These are phyloP conservation scores for Paecilomyces formosus DNA, from an alignment of 2,329 filamentous ascomycete species.

Conservation along the genomic window DNA sequence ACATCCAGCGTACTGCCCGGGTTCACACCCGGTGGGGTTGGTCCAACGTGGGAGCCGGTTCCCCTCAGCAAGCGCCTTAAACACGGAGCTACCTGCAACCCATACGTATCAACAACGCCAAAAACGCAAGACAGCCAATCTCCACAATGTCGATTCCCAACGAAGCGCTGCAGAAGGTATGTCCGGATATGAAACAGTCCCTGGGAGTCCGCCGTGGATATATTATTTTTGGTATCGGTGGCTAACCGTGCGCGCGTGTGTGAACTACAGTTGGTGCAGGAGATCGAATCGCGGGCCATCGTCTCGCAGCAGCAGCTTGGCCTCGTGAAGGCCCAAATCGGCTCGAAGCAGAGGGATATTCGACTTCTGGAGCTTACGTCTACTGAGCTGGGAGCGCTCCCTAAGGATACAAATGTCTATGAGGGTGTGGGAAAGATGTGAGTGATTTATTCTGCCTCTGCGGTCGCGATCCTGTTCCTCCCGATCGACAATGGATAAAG, in stretches of 20 bases:
- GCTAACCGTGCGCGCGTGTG: background rate
- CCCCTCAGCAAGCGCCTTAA: background rate
- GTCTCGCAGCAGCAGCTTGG: conserved; percentile 88
- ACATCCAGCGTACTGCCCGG: too few relatives aligned
- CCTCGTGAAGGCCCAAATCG: conserved; percentile 76
- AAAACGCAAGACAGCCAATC: background rate
- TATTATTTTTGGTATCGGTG: background rate
- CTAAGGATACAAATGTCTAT: conserved; percentile 71
- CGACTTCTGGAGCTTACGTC: conserved; percentile 82
- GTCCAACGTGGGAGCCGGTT: background rate
- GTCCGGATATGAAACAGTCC: background rate
- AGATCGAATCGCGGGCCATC: conserved; percentile 85
- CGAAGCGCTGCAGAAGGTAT: conserved; percentile 14
- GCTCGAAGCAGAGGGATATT: conserved; percentile 77
- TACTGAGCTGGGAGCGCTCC: conserved; percentile 71
- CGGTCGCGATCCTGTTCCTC: background rate
- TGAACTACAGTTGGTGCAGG: conserved; percentile 65
- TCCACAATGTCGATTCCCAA: conserved; percentile 25
- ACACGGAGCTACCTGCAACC: background rate
- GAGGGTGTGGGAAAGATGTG: conserved; percentile 98
- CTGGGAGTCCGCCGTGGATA: background rate
- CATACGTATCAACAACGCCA: background rate
- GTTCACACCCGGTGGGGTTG: background rate
- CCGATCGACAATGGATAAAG: background rate
- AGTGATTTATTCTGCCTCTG: conserved; percentile 23